A percentile compares a stretch with the other conserved stretches of the same genome.
Conservation (phyloP, 768 basidiomycete species). For the Leucosporidium creatinivorum region DNA sequence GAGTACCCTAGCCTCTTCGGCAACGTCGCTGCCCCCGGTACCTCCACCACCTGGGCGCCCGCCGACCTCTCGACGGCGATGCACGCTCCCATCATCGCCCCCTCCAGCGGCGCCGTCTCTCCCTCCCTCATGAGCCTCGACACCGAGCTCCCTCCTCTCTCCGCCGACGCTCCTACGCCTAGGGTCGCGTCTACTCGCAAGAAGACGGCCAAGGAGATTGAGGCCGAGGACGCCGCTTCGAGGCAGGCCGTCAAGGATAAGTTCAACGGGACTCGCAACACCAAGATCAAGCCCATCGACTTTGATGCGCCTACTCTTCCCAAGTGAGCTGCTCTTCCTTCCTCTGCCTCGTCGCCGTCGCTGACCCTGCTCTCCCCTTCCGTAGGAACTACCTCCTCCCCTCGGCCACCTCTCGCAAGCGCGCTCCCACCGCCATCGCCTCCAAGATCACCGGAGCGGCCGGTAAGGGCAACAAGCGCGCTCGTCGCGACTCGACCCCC, state of each 20-base stretch:
- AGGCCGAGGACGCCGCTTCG: conserved; percentile 11
- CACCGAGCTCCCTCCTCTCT: conserved; percentile 4
- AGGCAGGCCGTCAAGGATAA: conserved; percentile 28
- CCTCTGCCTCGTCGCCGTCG: not conserved
- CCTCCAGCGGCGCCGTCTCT: not conserved
- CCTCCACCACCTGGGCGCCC: not conserved
- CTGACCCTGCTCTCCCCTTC: not conserved
- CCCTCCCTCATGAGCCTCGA: not conserved
- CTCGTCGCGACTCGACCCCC: not conserved
- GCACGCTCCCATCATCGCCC: not conserved
- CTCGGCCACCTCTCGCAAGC: conserved; percentile 34
- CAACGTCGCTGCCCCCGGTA: conserved; percentile 3
- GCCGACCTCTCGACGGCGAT: not conserved
- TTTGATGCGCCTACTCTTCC: conserved; percentile 36
- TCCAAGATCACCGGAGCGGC: conserved; percentile 7
- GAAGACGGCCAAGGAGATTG: conserved; percentile 2
- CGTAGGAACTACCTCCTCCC: conserved; percentile 34
- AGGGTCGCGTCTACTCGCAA: no score
- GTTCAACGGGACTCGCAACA: conserved; percentile 36
- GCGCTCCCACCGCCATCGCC: conserved; percentile 24
- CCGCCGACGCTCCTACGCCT: not conserved
- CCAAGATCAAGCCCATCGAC: conserved; percentile 27
- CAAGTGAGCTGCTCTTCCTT: not conserved
- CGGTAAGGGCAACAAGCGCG: conserved; percentile 2
- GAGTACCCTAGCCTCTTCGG: conserved; percentile 27